These are phyloP conservation scores for Magnusiomyces paraingens DNA, from an alignment of 1,139 yeast genomes.

Conservation along the genomic window DNA sequence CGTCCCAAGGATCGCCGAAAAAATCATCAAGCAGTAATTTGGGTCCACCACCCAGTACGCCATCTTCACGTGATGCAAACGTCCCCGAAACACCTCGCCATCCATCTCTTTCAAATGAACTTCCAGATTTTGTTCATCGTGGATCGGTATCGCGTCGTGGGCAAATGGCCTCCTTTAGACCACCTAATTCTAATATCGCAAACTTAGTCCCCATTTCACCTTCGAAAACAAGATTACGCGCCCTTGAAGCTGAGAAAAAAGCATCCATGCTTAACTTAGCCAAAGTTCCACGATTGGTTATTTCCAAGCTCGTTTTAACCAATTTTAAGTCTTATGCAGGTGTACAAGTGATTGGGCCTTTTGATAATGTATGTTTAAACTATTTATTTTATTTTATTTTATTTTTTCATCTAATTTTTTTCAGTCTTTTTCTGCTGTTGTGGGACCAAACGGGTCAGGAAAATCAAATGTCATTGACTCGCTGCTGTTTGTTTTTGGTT, in stretches of 20 bases:
- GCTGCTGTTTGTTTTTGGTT: slow-evolving; percentile 92
- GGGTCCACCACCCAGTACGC: too few species aligned
- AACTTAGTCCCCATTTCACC: slow-evolving; percentile 13
- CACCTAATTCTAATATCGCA: too few species aligned
- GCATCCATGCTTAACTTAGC: slow-evolving; percentile 9
- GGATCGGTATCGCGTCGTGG: too few species aligned
- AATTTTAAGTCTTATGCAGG: slow-evolving; percentile 98
- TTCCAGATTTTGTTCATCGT: too few species aligned
- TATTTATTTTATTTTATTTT: slow-evolving; percentile 8
- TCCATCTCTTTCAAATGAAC: too few species aligned
- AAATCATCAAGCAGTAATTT: too few species aligned
- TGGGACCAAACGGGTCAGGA: slow-evolving; percentile 99
- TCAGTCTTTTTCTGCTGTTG: slow-evolving; percentile 89
- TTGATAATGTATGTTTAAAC: slow-evolving; percentile 43
- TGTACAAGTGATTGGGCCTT: slow-evolving; percentile 88
- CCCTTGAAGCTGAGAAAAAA: slow-evolving; percentile 14
- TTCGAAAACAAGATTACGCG: slow-evolving; percentile 13
- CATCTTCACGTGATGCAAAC: too few species aligned
- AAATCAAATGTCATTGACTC: slow-evolving; percentile 97
- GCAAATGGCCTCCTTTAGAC: too few species aligned
- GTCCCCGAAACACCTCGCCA: too few species aligned
- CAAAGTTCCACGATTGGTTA: slow-evolving; percentile 55
- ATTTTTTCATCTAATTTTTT: slow-evolving; percentile 11
- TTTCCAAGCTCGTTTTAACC: slow-evolving; percentile 62
- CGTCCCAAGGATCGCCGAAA: too few species aligned